Evolutionary conservation across 2,329 filamentous ascomycete genomes (phyloP).

Genomic region (Huntiella savannae): DNA sequence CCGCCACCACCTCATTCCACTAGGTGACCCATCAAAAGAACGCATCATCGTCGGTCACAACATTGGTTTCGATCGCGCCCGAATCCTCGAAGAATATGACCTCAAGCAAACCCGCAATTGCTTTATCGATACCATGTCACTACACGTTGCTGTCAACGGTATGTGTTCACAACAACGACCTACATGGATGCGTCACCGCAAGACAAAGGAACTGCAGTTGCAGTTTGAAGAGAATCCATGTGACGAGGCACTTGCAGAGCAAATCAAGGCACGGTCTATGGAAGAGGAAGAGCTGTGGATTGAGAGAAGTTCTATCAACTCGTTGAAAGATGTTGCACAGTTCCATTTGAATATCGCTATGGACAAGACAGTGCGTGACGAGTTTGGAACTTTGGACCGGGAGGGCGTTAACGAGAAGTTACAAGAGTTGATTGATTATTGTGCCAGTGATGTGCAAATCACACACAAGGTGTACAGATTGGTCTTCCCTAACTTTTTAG

Average conservation of each 20-base stretch:
- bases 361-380: constrained; percentile 72
- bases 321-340: constrained; percentile 81
- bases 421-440: constrained; percentile 78
- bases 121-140: constrained; percentile 93
- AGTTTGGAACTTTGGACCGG: constrained; percentile 68
- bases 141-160: constrained; percentile 93
- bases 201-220: constrained; percentile 68
- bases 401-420: constrained; percentile 50
- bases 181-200: constrained; percentile 94
- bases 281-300: constrained; percentile 95
- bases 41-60: constrained; percentile 87
- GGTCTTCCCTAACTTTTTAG: constrained; percentile 75
- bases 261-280: constrained; percentile 49
- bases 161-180: constrained; percentile 96
- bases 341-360: constrained; percentile 86
- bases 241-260: constrained; percentile 47
- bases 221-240: constrained; percentile 54
- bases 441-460: constrained; percentile 79
- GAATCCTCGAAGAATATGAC: constrained; percentile 76
- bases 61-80: constrained; percentile 80
- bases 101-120: constrained; percentile 64
- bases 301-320: constrained; percentile 85
- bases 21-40: constrained; percentile 56
- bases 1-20: constrained; percentile 63
- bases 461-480: constrained; percentile 90